phyloP scores from a whole-genome alignment of 805 yeast species.

The Kuraishia piskuri region DNA sequence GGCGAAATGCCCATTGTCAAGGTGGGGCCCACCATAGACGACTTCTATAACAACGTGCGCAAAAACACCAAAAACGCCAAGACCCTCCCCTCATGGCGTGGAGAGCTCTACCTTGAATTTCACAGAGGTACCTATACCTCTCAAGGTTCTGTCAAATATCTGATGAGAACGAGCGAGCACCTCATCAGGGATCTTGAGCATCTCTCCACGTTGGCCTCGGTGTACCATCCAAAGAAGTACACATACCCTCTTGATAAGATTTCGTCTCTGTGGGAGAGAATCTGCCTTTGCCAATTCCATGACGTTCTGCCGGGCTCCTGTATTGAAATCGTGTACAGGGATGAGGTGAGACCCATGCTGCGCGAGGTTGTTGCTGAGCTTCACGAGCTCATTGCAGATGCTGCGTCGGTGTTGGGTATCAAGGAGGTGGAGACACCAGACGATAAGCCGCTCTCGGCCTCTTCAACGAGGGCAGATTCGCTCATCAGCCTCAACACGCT shows the following conservation, averaged over 20 bases:
- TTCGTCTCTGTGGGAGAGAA: conserved; percentile 76
- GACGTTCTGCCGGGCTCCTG: conserved; percentile 98
- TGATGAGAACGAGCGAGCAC: conserved; percentile 69
- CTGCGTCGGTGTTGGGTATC: conserved; percentile 34
- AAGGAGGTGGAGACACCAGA: conserved; percentile 1
- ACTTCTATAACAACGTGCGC: conserved; percentile 63
- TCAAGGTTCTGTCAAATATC: conserved; percentile 78
- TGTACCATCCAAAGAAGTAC: conserved; percentile 37
- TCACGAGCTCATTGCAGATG: conserved; percentile 40
- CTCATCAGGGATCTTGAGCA: conserved; percentile 80
- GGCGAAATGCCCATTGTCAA: conserved; percentile 70
- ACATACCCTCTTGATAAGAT: conserved; percentile 66
- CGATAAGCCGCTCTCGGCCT: conserved; percentile 6
- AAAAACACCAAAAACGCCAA: conserved; percentile 56
- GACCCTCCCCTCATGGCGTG: conserved; percentile 78
- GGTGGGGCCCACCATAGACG: conserved; percentile 70
- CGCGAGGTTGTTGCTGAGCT: conserved; percentile 45
- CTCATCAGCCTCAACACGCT: conserved; percentile 38
- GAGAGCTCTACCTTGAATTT: conserved; percentile 89
- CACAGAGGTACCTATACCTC: conserved; percentile 97
- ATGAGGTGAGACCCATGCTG: conserved; percentile 79
- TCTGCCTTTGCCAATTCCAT: conserved; percentile 88
- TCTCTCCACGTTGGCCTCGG: conserved; percentile 69
- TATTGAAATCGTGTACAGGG: conserved; percentile 85
- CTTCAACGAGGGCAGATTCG: neutral